Evolutionary conservation across 2,329 filamentous ascomycete species (phyloP).

Genomic region (Juglanconis sp.): DNA sequence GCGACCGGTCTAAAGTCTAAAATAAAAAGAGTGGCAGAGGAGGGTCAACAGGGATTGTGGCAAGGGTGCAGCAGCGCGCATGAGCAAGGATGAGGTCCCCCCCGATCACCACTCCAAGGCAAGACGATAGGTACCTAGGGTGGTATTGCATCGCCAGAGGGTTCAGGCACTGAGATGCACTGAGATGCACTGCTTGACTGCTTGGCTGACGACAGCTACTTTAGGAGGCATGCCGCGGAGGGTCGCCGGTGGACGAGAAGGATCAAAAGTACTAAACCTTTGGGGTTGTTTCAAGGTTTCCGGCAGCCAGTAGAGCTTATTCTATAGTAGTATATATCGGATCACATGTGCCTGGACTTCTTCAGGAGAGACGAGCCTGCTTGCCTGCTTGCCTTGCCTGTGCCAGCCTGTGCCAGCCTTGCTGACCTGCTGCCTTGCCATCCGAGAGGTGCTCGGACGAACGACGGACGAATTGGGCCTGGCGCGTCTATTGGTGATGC

Average conservation of each 20-base stretch:
- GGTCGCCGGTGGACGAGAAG: background rate
- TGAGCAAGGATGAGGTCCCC: background rate
- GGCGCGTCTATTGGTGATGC: too few relatives aligned
- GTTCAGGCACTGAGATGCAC: background rate
- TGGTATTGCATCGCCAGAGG: background rate
- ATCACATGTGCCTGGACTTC: too few relatives aligned
- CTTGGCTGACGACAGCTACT: too few relatives aligned
- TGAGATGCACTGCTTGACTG: too few relatives aligned
- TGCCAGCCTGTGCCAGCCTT: too few relatives aligned
- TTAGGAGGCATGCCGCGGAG: background rate
- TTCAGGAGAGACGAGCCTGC: too few relatives aligned
- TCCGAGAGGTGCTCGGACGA: too few relatives aligned
- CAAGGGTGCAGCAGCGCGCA: background rate
- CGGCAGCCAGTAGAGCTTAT: too few relatives aligned
- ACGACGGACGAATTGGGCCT: too few relatives aligned
- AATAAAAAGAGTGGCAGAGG: background rate
- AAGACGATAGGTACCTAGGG: background rate
- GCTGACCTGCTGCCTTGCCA: too few relatives aligned
- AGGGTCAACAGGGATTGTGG: background rate
- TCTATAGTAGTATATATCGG: too few relatives aligned
- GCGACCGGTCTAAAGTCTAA: background rate
- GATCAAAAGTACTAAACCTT: background rate
- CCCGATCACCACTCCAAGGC: background rate
- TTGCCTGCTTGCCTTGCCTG: too few relatives aligned
- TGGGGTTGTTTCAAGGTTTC: background rate